Conservation (phyloP, 768 basidiomycete genomes). For the Cubamyces sp. region DNA sequence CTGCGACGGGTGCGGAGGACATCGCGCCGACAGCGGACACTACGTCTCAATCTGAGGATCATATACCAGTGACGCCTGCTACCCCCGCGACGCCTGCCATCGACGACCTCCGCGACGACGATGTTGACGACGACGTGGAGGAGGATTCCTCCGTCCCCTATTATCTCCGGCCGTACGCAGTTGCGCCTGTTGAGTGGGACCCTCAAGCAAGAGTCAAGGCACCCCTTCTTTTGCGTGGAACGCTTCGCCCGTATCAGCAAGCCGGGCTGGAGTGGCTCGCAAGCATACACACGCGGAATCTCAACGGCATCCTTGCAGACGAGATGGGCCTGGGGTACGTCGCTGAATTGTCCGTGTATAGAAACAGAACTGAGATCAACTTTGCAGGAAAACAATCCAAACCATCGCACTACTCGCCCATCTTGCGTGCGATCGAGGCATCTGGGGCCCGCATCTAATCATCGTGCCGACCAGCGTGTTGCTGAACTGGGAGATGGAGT, state of each 20-base stretch:
- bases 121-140: conserved; percentile 45
- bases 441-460: conserved; percentile 93
- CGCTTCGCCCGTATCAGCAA: conserved; percentile 91
- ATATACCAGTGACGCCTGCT: conserved; percentile 26
- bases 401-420: conserved; percentile 94
- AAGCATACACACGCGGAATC: conserved; percentile 76
- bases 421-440: conserved; percentile 86
- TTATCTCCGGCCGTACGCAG: conserved; percentile 71
- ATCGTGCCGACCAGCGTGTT: conserved; percentile 93
- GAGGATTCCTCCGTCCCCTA: conserved; percentile 41
- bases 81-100: conserved; percentile 24
- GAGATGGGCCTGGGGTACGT: conserved; percentile 94
- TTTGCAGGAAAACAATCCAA: conserved; percentile 87
- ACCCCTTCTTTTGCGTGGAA: conserved; percentile 81
- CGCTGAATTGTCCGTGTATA: neutral
- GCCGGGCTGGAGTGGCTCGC: conserved; percentile 94
- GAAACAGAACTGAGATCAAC: conserved; percentile 6
- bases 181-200: conserved; percentile 73
- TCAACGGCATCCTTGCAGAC: conserved; percentile 87
- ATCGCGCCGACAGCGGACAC: too few relatives aligned
- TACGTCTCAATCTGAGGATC: conserved; percentile 22
- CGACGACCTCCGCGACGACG: conserved; percentile 38
- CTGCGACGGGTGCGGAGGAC: neutral
- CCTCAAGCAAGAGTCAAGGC: conserved; percentile 58
- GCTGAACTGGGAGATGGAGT: conserved; percentile 96